phyloP scores from a whole-genome alignment of 2,329 filamentous ascomycete species.

The Macroventuria anomochaeta region DNA sequence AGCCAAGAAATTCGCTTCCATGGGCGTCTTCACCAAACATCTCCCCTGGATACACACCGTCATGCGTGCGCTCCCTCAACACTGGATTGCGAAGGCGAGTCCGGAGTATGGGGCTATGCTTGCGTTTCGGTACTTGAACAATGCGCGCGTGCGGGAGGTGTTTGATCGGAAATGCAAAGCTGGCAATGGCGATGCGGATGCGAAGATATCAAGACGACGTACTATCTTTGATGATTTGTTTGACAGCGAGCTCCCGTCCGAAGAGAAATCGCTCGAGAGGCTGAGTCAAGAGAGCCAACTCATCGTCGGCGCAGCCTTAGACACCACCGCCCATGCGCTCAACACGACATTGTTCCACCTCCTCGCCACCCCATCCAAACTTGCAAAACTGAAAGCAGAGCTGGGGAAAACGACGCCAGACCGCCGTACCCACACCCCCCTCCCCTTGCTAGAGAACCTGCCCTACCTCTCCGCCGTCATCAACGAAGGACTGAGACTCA shows the following conservation, averaged over 20 bases:
- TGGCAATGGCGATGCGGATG: neutral
- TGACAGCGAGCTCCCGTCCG: neutral
- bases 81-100: neutral
- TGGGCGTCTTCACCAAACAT: neutral
- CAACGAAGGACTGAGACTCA: conserved; percentile 31
- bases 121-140: neutral
- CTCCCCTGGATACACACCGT: neutral
- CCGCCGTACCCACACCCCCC: neutral
- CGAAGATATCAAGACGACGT: neutral
- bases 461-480: conserved; percentile 37
- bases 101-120: neutral
- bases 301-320: conserved; percentile 28
- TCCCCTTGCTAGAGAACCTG: conserved; percentile 24
- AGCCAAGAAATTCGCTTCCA: neutral
- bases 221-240: conserved; percentile 7
- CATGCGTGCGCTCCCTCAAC: neutral
- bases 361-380: conserved; percentile 20
- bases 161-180: neutral
- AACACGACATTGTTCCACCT: conserved; percentile 26
- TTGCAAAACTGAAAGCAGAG: too few relatives aligned
- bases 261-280: neutral
- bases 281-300: conserved; percentile 1
- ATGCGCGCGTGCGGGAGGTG: neutral
- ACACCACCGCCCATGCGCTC: conserved; percentile 23
- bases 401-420: too few relatives aligned